Base-by-base conservation (phyloP, 176 grass and related monocot species). In the Zea luxurians region DNA sequence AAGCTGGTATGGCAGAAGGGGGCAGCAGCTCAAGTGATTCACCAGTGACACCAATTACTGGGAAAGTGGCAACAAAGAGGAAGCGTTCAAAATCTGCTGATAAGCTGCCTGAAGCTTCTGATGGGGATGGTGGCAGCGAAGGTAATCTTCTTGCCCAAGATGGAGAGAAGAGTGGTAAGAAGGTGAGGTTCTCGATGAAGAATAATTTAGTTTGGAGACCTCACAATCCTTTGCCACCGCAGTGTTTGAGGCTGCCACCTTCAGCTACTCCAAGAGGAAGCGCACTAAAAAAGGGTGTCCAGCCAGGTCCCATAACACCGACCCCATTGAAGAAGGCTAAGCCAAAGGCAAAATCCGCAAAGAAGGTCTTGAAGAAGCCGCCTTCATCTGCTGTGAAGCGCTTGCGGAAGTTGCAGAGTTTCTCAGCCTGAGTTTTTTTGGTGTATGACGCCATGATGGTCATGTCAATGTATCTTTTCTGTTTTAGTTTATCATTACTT, bases 181-280 rank as follows among this genome's bases (percentile, higher is more conserved):
- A 83, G 69, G 92, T 99, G 61, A 92, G 86, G 63, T 99, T 99
- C 85, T 95, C 96, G 0, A 89, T 99, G 91, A 99, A 91, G 83
- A 94, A 80, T 70, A 99, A 99, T 73, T 64, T 99, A 74, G 88
- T 95, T 42, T 99, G 96, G 96, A 99, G 93, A 61, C 96, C 96
- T 44, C 70, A 84, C 34, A 94, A 44, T 83, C 92, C 96, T 71
- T 81, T 99, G 76, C 96, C 96, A 48, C 92, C 92, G 13, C 87
- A 92, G 48, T 82, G 86, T 74, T 80, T 99, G 89, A 94, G 96
- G 71, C 40, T 95, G 40, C 96, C 96, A 45, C 96, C 92, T 80
- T 94, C 92, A 58, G 81, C 83, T 67, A 92, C 90, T 73, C 96
- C 96, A 52, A 99, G 92, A 78, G 96, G 96, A 50, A 99, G 96